phyloP scores from a whole-genome alignment of 2,329 filamentous ascomycete genomes.

The Aspergillus texensis region DNA sequence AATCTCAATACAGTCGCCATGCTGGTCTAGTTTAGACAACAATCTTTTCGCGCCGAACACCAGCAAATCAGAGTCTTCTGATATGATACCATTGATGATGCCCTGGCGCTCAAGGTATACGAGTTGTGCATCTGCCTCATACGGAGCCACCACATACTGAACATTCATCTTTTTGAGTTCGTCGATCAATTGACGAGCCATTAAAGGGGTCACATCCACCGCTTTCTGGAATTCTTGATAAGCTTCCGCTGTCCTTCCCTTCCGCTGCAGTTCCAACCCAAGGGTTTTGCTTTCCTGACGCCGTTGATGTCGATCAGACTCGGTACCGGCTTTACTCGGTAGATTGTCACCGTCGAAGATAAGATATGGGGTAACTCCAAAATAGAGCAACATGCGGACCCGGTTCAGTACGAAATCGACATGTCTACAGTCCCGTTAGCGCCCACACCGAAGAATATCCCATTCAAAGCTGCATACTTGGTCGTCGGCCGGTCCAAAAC shows the following conservation, averaged over 20 bases:
- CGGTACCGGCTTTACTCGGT: slow-evolving; percentile 88
- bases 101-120: slow-evolving; percentile 89
- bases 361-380: slow-evolving; percentile 89
- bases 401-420: slow-evolving; percentile 88
- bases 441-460: slow-evolving; percentile 52
- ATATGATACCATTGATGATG: slow-evolving; percentile 82
- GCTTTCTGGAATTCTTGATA: slow-evolving; percentile 89
- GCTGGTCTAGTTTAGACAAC: slow-evolving; percentile 90
- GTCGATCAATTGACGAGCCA: slow-evolving; percentile 90
- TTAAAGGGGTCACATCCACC: slow-evolving; percentile 92
- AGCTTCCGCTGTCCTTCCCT: slow-evolving; percentile 79
- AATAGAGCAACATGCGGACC: slow-evolving; percentile 91
- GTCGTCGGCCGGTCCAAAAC: slow-evolving; percentile 84
- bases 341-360: slow-evolving; percentile 96
- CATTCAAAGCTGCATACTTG: slow-evolving; percentile 63
- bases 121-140: slow-evolving; percentile 96
- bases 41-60: slow-evolving; percentile 92
- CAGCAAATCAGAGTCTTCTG: slow-evolving; percentile 93
- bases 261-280: slow-evolving; percentile 77
- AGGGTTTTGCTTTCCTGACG: slow-evolving; percentile 75
- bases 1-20: slow-evolving; percentile 90
- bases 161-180: slow-evolving; percentile 80
- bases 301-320: slow-evolving; percentile 72
- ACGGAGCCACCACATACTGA: slow-evolving; percentile 90
- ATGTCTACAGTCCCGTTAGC: slow-evolving; percentile 60